Evolutionary conservation across 805 yeast genomes (phyloP), one percentile per base, ranked within the genome.

Genomic region (Wickerhamiella australiensis): DNA sequence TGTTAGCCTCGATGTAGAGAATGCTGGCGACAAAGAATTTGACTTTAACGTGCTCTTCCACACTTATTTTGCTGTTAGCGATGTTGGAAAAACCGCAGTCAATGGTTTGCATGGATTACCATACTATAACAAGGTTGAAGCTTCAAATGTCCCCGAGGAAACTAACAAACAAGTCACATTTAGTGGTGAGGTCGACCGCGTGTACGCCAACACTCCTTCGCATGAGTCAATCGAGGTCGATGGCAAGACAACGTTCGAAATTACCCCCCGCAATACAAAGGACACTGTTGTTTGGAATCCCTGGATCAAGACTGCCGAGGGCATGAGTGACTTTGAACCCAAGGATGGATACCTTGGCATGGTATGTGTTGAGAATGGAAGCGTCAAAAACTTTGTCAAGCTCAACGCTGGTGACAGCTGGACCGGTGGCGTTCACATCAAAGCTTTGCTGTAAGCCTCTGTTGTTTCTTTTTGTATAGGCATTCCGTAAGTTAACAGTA

Each of bases 231-330:
- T 88, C 47, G 78, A 81, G 44, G 80, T 77, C 52, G 72, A 74
- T 50, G 92, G 90, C 42, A 74, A 77, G 54, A 88, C 85, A 6
- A 64, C 78, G 45, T 82, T 81, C 62, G 79, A 83, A 38, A 65
- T 90, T 31, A 70, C 52, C 29, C 47, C 75, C 49, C 74, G 94
- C 61, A 68, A 67, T 13, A 69, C 85, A 38, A 74, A 71, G 29
- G 83, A 78, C 55, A 68, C 75, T 31, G 97, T 92, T 45, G 96
- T 92, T 50, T 92, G 98, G 98, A 92, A 92, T 66, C 98, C 98
- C 33, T 92, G 97, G 98, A 71, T 76, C 56, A 74, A 82, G 50
- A 85, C 83, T 64, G 77, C 92, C n/a, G 71, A 68, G 21, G 80
- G 82, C 1, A 85, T 92, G 90, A 80, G 71, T 38, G 98, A 92